Conservation (phyloP, 2,329 filamentous ascomycete genomes). For the Phaeosphaeria sp. region DNA sequence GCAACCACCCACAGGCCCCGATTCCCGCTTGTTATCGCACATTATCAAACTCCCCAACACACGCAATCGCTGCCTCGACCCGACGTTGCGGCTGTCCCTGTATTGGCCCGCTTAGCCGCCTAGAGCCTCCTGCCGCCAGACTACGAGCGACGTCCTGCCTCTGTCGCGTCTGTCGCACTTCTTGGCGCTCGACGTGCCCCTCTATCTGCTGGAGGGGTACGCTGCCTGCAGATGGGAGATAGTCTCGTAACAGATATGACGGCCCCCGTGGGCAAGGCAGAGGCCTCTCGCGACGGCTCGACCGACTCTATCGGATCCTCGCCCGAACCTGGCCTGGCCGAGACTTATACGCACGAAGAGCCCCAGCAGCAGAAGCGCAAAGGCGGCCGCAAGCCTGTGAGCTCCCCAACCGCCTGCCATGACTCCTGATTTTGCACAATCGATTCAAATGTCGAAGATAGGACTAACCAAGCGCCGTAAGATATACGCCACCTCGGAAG, state of each 20-base stretch:
- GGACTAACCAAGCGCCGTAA: conserved; percentile 57
- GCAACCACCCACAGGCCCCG: conserved; percentile 44
- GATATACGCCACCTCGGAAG: conserved; percentile 99
- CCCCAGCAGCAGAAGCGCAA: conserved; percentile 82
- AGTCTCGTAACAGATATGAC: conserved; percentile 54
- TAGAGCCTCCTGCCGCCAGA: conserved; percentile 35
- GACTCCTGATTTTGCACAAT: conserved; percentile 27
- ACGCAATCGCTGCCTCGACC: conserved; percentile 38
- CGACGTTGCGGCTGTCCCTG: conserved; percentile 42
- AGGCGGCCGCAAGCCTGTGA: conserved; percentile 94
- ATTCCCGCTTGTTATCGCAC: conserved; percentile 49
- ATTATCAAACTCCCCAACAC: conserved; percentile 51
- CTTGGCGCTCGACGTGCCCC: conserved; percentile 45
- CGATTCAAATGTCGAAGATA: conserved; percentile 41
- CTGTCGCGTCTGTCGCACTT: conserved; percentile 40
- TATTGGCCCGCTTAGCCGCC: conserved; percentile 47
- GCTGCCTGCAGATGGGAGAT: conserved; percentile 58
- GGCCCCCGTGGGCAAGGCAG: conserved; percentile 54
- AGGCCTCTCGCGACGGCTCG: conserved; percentile 53
- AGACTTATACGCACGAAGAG: conserved; percentile 52
- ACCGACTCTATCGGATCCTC: conserved; percentile 58
- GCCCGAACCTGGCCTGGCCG: conserved; percentile 53
- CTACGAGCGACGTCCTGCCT: conserved; percentile 19
- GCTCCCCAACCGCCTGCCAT: conserved; percentile 46
- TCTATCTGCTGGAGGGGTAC: conserved; percentile 51